These are phyloP conservation scores for Camellia lanceoleosa DNA, from an alignment of 148 eudicot species.

Conservation along the genomic window DNA sequence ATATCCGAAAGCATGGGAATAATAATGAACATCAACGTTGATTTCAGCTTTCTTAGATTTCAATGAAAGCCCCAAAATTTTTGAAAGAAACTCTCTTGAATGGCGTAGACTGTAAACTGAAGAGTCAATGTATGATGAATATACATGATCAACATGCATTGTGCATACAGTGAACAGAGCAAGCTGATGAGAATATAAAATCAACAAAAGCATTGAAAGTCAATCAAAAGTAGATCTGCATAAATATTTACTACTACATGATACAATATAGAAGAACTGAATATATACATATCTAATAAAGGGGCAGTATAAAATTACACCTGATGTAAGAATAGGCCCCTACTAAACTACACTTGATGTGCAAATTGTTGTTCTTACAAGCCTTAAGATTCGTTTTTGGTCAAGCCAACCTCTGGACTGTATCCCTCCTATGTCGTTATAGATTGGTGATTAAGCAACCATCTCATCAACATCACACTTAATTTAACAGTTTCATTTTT, in stretches of 20 bases:
- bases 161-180: no score
- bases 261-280: background rate
- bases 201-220: background rate
- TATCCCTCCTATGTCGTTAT: background rate
- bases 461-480: background rate
- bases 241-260: background rate
- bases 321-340: background rate
- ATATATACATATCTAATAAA: background rate
- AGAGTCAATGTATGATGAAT: no score
- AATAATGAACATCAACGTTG: no score
- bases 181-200: no score
- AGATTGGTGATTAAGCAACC: background rate
- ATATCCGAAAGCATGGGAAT: no score
- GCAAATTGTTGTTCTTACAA: background rate
- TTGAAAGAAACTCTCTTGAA: no score
- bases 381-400: background rate
- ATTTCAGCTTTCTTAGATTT: no score
- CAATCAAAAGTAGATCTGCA: background rate
- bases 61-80: no score
- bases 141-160: no score
- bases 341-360: background rate
- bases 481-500: background rate
- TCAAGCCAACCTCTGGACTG: background rate
- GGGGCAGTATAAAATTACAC: background rate
- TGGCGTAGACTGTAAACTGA: no score